A percentile compares a stretch with the other conserved stretches of the same genome.
These are phyloP conservation scores for barley (Hordeum vulgare) DNA, from an alignment of 176 grass and related monocot genomes.

Conservation along the genomic window MorexV3_pseudomolecules_assembly NC_058522.1:443414713-443415212, in stretches of 20 bases:
- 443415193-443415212: not conserved
- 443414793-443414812: not conserved
- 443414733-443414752: not conserved
- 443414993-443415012: not conserved
- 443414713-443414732: too few species aligned
- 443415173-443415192: constrained; percentile 18
- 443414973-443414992: not conserved
- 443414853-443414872: not conserved
- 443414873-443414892: not conserved
- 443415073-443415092: constrained; percentile 1
- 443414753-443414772: not conserved
- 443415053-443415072: not conserved
- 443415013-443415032: constrained; percentile 17
- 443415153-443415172: constrained; percentile 1
- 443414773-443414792: not conserved
- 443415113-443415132: not conserved
- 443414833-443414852: constrained; percentile 8
- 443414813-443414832: not conserved
- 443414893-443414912: not conserved
- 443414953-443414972: not conserved
- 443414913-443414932: not conserved
- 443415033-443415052: not conserved
- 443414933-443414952: not conserved
- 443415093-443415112: not conserved
- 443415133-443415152: not conserved